phyloP scores from a whole-genome alignment of 2,329 filamentous ascomycete genomes.

The Mycosphaerella arachidis region DNA sequence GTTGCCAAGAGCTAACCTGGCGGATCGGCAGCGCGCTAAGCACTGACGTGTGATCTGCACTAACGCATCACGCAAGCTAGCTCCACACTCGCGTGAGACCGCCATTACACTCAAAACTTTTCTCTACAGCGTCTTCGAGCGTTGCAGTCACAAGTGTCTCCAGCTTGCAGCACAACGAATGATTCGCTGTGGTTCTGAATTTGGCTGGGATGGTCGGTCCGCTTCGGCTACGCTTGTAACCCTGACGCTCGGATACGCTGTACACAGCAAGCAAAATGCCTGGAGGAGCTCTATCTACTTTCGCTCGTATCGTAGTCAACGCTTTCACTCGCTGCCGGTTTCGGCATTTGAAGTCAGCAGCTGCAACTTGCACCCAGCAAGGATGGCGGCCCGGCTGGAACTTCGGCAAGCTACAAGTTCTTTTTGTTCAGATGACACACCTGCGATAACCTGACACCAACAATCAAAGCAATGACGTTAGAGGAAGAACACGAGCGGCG shows the following conservation, averaged over 20 bases:
- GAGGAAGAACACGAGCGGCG: background rate
- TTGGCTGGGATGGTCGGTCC: background rate
- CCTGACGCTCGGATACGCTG: no score
- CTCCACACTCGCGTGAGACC: background rate
- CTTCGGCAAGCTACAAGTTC: background rate
- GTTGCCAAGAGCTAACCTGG: no score
- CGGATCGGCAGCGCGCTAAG: background rate
- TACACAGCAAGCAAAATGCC: background rate
- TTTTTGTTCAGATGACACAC: background rate
- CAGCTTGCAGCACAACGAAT: background rate
- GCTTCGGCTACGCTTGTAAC: no score
- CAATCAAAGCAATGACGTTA: background rate
- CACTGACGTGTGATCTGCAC: background rate
- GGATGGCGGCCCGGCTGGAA: background rate
- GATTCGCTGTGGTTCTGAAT: background rate
- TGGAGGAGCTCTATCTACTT: no score
- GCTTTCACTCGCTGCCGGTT: background rate
- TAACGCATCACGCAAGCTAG: background rate
- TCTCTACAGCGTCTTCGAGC: no score
- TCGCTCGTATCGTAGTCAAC: no score
- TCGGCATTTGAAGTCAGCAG: background rate
- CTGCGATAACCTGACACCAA: background rate
- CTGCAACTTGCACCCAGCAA: background rate
- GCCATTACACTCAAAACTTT: background rate
- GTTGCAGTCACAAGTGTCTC: no score